Evolutionary conservation across 441 rosid species (phyloP).

Genomic region (Gossypium davidsonii): DNA sequence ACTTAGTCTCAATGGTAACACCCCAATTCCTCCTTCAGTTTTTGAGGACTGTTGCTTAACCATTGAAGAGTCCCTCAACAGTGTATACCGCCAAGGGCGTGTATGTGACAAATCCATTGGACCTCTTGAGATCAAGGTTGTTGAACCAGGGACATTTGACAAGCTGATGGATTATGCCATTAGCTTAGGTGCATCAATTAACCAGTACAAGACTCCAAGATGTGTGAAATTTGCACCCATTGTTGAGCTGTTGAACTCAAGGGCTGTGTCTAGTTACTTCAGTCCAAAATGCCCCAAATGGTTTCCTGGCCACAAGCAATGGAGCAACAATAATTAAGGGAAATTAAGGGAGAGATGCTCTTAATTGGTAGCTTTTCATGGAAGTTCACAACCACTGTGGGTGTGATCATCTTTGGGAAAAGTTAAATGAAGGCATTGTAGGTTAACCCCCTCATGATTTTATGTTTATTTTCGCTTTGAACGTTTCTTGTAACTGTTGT

Average conservation of each 20-base stretch:
- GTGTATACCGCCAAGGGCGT: constrained; percentile 66
- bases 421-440: constrained; percentile 27
- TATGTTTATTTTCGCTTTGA: constrained; percentile 17
- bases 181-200: constrained; percentile 62
- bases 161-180: constrained; percentile 73
- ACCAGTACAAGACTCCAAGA: constrained; percentile 73
- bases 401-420: constrained; percentile 41
- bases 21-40: constrained; percentile 62
- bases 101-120: constrained; percentile 63
- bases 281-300: constrained; percentile 76
- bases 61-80: constrained; percentile 60
- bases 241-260: constrained; percentile 56
- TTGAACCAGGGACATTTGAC: constrained; percentile 62
- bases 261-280: constrained; percentile 44
- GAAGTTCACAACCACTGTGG: constrained; percentile 30
- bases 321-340: constrained; percentile 32
- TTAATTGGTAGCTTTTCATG: constrained; percentile 19
- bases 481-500: constrained; percentile 21
- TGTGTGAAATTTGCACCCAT: constrained; percentile 69
- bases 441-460: constrained; percentile 33
- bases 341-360: constrained; percentile 2
- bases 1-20: constrained; percentile 41
- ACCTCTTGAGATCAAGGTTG: constrained; percentile 62
- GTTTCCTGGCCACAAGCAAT: constrained; percentile 63
- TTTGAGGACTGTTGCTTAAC: constrained; percentile 66